Conservation (phyloP, 352 stramenopile genomes). For the Globisporangium echinulatum region DNA sequence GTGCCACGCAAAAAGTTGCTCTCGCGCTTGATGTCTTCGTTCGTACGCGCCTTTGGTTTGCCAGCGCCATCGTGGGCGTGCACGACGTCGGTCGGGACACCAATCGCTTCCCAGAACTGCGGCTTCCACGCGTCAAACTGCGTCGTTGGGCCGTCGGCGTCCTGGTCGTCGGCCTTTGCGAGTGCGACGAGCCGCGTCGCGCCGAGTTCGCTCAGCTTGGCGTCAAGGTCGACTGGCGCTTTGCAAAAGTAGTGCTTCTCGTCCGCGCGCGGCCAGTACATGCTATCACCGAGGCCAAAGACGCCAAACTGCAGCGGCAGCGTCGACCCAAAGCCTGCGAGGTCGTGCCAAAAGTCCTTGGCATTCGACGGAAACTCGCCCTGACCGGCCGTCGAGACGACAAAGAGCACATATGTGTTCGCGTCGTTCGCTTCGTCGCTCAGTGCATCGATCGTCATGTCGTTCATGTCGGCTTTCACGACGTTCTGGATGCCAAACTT, state of each 20-base stretch:
- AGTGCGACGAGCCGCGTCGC: slow-evolving; percentile 49
- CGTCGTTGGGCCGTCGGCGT: slow-evolving; percentile 70
- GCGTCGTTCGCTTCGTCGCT: slow-evolving; percentile 63
- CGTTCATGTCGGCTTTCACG: slow-evolving; percentile 82
- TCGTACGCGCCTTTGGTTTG: slow-evolving; percentile 72
- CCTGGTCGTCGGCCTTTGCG: slow-evolving; percentile 76
- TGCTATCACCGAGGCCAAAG: slow-evolving; percentile 71
- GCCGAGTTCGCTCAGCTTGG: slow-evolving; percentile 67
- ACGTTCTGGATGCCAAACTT: slow-evolving; percentile 69
- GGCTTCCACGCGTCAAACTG: slow-evolving; percentile 72
- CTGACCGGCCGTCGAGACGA: slow-evolving; percentile 75
- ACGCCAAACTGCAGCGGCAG: slow-evolving; percentile 71
- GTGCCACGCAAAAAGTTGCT: slow-evolving; percentile 77
- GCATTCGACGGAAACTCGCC: slow-evolving; percentile 73
- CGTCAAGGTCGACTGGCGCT: slow-evolving; percentile 55
- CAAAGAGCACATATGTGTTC: slow-evolving; percentile 69
- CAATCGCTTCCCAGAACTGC: slow-evolving; percentile 66
- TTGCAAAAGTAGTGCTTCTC: slow-evolving; percentile 86
- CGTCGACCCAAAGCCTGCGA: slow-evolving; percentile 49
- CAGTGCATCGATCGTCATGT: slow-evolving; percentile 65
- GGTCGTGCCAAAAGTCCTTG: slow-evolving; percentile 76
- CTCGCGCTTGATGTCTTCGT: slow-evolving; percentile 81
- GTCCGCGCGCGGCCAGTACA: slow-evolving; percentile 79
- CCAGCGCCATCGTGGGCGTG: slow-evolving; percentile 21
- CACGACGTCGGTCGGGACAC: slow-evolving; percentile 52